Base-by-base conservation (phyloP, 192 early-diverging fungal genomes). In the Powellomyces hirtus region DNA sequence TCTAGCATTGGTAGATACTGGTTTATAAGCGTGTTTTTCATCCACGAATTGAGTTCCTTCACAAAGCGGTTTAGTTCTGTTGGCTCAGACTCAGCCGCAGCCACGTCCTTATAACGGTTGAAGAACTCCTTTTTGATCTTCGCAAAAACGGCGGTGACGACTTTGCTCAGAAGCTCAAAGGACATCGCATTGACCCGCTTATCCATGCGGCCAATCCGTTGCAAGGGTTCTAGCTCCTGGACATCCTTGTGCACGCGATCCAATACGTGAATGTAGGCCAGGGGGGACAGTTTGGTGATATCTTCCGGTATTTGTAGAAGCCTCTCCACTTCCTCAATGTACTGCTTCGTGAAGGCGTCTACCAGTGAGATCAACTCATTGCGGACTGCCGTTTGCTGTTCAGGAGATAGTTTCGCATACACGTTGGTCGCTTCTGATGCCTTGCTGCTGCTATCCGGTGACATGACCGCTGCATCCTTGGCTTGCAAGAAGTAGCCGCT, bases 271-370 rank as follows among this genome's bases (percentile, higher is more conserved):
- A 82, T 63, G 35, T 75, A 75, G 27, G 53, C 35, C 4, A 68
- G 63, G 24, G 78, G 73, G 1, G 77, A 70, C 7, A 68, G 24
- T 20, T 70, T 53, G 10, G 71, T 62, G 26, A 78, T 66, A 34
- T 78, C 74, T 20, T 75, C 49, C 4, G 82, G 81, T 26, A 86
- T 77, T 26, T 77, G 58, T 37, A 88, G 64, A 14, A 86, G 70
- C 7, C 68, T 59, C 29, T 70, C 58, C 10, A 83, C 70, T 1
- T 62, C 59, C 6, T 76, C 72, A 18, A 88, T 70, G 46, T 79
- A 88, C n/a, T 68, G n/a, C 29, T 79, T 75, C 18, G 77, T 65
- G 22, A 77, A 66, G 8, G 59, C 58, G 1, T 79, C 71, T 18
- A 82, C 57, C 6, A 76, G 70, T 24, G 70, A 51, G 16, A 73